Evolutionary conservation across 2,329 filamentous ascomycete genomes (phyloP), one percentile per base, ranked within the genome.

Genomic region (Pseudopithomyces maydicus): DNA sequence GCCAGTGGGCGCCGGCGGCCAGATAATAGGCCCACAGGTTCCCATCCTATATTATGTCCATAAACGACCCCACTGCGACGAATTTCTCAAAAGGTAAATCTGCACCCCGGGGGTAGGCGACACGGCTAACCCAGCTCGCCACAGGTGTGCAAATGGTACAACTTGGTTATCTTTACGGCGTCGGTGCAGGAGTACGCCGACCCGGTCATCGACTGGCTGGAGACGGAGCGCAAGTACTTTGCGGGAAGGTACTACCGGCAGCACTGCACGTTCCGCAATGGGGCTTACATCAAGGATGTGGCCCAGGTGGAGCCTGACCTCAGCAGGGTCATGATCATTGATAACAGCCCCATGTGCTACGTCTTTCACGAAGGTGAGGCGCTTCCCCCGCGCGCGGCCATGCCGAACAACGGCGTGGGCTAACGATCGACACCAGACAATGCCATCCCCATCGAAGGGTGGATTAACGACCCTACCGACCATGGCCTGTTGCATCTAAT

Each of bases 21-120:
- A 88, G 64, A 81, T 86, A 19, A 79, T 91, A 23, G 91, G 90
- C 7, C 91, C 92, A 39, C 94, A 97, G 71, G 93, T 99, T 73
- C 95, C 95, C 1, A 98, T 99, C 65, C 79, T 99, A 59, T 99
- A 99, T 80, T 99, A 97, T 81, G 95, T 99, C 50, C 95, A 99
- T 80, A 98, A 99, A 79, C 89, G 95, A 62, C 95, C 95, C 35
- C 90, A 95, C 74, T 99, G 95, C 76, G 95, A 99, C 76, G 94
- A 98, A 67, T 99, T 99, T 72, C 78, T 99, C 71, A 89, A 93
- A 91, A 90, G 80, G 88, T 90, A 77, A 78, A 80, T 65, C 52
- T n/a, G 19, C 14, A 32, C 26, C 42, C 44, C 26, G 53, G 19
- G 44, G 47, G 22, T 59, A 47, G 54, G 29, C 41, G 39, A 35